Evolutionary conservation across 2,329 filamentous ascomycete genomes (phyloP).

Genomic region (Didymella exigua): DNA sequence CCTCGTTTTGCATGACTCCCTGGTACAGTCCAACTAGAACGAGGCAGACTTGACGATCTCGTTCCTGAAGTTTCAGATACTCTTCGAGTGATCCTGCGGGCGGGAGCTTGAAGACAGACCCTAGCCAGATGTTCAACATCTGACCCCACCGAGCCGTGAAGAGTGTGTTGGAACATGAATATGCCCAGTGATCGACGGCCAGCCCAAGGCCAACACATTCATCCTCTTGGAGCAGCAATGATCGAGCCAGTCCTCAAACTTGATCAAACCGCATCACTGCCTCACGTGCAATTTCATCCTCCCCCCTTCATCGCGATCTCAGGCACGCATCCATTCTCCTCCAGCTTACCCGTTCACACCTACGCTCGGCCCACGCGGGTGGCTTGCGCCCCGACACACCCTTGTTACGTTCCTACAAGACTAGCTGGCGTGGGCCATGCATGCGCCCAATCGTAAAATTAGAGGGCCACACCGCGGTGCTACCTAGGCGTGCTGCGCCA

Average conservation of each 20-base stretch:
- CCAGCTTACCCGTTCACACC: background rate
- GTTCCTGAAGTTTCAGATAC: background rate
- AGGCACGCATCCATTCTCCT: background rate
- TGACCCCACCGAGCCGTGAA: background rate
- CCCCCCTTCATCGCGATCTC: background rate
- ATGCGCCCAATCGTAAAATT: slow-evolving; percentile 16
- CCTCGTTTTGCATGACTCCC: background rate
- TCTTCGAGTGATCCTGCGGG: background rate
- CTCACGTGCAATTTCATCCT: background rate
- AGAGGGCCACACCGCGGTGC: background rate
- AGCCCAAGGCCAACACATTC: background rate
- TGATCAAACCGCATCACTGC: background rate
- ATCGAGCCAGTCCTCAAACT: background rate
- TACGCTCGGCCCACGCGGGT: slow-evolving; percentile 6
- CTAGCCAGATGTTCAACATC: background rate
- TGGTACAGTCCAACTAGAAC: background rate
- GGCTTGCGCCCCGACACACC: slow-evolving; percentile 4
- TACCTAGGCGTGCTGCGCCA: slow-evolving; percentile 8
- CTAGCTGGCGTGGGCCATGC: background rate
- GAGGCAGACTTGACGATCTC: background rate
- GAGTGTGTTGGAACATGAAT: slow-evolving; percentile 1
- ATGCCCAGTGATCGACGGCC: slow-evolving; percentile 8
- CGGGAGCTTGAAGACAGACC: background rate
- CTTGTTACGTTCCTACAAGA: slow-evolving; percentile 2
- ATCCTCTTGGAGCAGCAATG: background rate